A percentile compares a stretch with the other conserved stretches of the same genome.
Conservation (phyloP, 495 filamentous ascomycete species). For the Penicillium fimorum region DNA sequence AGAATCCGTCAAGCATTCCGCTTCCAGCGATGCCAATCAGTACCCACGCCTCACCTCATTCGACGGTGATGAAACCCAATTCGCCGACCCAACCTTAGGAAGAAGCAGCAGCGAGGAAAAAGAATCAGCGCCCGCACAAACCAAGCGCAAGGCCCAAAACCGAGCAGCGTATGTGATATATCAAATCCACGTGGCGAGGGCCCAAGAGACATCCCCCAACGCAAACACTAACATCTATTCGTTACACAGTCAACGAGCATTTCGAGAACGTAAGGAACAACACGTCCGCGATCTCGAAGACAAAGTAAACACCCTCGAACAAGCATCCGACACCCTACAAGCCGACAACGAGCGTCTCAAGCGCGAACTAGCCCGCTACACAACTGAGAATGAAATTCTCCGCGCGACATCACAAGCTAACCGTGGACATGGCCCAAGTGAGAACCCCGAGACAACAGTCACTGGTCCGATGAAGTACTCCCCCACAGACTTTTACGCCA, state of each 20-base stretch:
- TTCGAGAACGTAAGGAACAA: constrained; percentile 93
- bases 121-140: constrained; percentile 73
- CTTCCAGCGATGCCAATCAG: constrained; percentile 31
- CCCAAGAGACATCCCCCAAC: background rate
- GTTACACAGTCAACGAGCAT: constrained; percentile 77
- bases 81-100: constrained; percentile 23
- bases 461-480: constrained; percentile 73
- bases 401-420: constrained; percentile 61
- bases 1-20: constrained; percentile 44
- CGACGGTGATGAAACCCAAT: constrained; percentile 36
- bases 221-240: constrained; percentile 1
- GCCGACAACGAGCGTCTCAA: constrained; percentile 83
- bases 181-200: constrained; percentile 1
- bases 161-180: constrained; percentile 78
- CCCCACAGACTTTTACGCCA: constrained; percentile 63
- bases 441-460: constrained; percentile 30
- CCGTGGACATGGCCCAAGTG: constrained; percentile 24
- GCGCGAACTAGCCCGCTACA: constrained; percentile 73
- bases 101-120: constrained; percentile 62
- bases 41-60: constrained; percentile 25
- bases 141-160: constrained; percentile 90
- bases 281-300: constrained; percentile 90
- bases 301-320: constrained; percentile 74
- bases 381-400: constrained; percentile 91
- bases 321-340: constrained; percentile 50